Base-by-base conservation (phyloP, 1,139 yeast genomes). In the Saccharomyces hybrid region DNA sequence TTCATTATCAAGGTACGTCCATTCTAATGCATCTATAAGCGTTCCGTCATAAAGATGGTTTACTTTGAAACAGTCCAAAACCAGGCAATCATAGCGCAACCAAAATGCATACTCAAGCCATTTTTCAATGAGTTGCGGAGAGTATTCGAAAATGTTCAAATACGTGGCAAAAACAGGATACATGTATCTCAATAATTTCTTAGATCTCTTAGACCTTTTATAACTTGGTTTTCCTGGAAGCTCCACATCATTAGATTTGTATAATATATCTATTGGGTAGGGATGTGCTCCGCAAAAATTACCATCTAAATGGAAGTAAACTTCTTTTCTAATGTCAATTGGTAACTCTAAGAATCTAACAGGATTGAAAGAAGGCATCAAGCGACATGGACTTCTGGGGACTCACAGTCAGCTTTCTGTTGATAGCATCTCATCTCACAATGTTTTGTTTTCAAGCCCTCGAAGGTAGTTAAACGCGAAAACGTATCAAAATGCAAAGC, bases 21-120 rank as follows among this genome's bases (percentile, higher is more conserved):
- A 63, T 47, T 67, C 64, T 3, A 67, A 16, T 3, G 58, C 55
- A 2, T 67, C 64, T 6, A 61, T 34, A 14, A 67, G 47, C 2
- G 52, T 34, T 1, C 68, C 68, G 14, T 58, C 65, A 52, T 61
- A 62, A 7, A 55, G 50, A 46, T 63, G 66, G 51, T 66, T 65
- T 9, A 68, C 14, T 32, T 69, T 51, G 28, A 69, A 48, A 49
- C 62, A 62, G 55, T 69, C 72, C 41, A 66, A 51, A 8, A 65
- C 58, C 16, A 69, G 56, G 13, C 63, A 53, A 54, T 69, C 72
- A 52, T 65, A 67, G 16, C 68, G 52, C 23, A 68, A 49, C 66
- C 69, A 65, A 4, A 58, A 50, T 3, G 65, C 55, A 50, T 59
- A 63, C 7, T 57, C 58, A 2, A 66, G 49, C 71, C 71, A 69